Evolutionary conservation across 2,329 filamentous ascomycete genomes (phyloP), one percentile per base, ranked within the genome.

Genomic region (Xylariales sp.): DNA sequence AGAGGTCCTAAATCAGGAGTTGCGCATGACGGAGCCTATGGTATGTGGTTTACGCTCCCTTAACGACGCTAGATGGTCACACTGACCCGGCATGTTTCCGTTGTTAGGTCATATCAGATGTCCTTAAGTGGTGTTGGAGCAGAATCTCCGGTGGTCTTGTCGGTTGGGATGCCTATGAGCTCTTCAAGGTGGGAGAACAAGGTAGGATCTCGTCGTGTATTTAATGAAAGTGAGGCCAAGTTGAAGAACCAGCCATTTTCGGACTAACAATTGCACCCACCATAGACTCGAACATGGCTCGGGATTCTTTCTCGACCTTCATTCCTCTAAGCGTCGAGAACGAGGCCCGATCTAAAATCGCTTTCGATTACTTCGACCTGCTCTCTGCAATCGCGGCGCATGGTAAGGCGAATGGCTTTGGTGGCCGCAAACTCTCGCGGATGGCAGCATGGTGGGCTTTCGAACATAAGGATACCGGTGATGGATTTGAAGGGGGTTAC

Each of bases 361-460:
- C 97, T 65, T 94, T 97, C 76, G 93, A 97, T 81, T 98, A 97
- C 81, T 99, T 98, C 81, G 95, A 98, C 75, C 88, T 99, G 0
- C 83, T 99, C 52, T 90, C 95, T 3, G 93, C 95, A 7, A 89
- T 97, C 74, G 94, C 96, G 41, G 96, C 96, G 14, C 93, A 97
- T 76, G 93, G 93, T 73, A 98, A 98, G 82, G 89, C 85, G 62
- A 99, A 99, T 78, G 96, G 96, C 50, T 88, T 99, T 70, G 93
- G 94, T 68, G 96, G 96, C 32, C 90, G 94, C 71, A 98, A 98
- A 80, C 86, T 99, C 62, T 98, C 96, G 9, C 89, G 96, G 72
- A 93, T 97, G 86, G 96, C 95, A 48, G 94, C 94, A 53, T 99
- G 96, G 96, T 99, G 96, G 96, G 94, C 95, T 0, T 99, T 99